phyloP scores from a whole-genome alignment of 164 flowering plant genomes.

The Tinospora cordifolia region DNA sequence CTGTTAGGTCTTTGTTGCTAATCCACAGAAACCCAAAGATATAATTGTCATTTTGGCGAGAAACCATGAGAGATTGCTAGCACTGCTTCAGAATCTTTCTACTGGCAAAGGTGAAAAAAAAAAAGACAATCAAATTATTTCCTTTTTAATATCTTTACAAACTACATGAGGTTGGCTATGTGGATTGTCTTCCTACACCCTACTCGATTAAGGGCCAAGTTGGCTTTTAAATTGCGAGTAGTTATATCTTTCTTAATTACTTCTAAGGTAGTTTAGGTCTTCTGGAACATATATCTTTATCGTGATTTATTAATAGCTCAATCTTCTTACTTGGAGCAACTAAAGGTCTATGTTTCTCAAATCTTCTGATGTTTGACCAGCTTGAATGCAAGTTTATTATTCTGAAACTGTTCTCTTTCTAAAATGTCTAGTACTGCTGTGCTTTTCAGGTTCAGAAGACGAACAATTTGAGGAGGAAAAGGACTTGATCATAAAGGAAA shows the following conservation, averaged over 20 bases:
- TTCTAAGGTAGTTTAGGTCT: too few relatives aligned
- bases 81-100: constrained; percentile 63
- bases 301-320: too few relatives aligned
- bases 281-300: too few relatives aligned
- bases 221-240: too few relatives aligned
- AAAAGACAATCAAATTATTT: background rate
- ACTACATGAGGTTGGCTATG: too few relatives aligned
- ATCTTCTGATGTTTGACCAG: too few relatives aligned
- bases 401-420: background rate
- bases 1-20: constrained; percentile 86
- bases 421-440: background rate
- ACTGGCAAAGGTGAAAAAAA: constrained; percentile 57
- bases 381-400: background rate
- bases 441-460: constrained; percentile 57
- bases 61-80: constrained; percentile 63
- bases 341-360: too few relatives aligned
- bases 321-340: too few relatives aligned
- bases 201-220: too few relatives aligned
- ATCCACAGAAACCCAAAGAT: constrained; percentile 88
- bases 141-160: too few relatives aligned
- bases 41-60: constrained; percentile 65
- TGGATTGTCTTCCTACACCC: too few relatives aligned
- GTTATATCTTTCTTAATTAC: too few relatives aligned
- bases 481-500: constrained; percentile 82
- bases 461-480: constrained; percentile 96